A percentile compares a stretch with the other conserved stretches of the same genome.
Conservation (phyloP, 768 basidiomycete genomes). For the Asterophora parasitica region DNA sequence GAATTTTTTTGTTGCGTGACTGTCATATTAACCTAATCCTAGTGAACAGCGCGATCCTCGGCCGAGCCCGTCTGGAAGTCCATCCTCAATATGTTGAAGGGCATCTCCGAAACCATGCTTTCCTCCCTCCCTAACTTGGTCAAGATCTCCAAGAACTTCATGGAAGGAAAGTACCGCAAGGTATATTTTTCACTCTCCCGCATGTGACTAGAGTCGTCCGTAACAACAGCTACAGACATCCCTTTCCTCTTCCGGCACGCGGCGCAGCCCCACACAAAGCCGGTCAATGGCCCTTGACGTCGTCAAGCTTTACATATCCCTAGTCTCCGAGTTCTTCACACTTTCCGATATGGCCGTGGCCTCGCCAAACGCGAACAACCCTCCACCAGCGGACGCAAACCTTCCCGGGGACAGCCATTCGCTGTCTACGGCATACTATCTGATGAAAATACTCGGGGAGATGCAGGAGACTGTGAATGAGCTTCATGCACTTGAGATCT, state of each 20-base stretch:
- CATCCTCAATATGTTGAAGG: conserved; percentile 75
- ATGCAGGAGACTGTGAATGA: conserved; percentile 85
- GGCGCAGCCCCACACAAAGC: conserved; percentile 77
- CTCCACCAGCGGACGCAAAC: conserved; percentile 34
- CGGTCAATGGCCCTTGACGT: conserved; percentile 83
- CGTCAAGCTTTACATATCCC: conserved; percentile 70
- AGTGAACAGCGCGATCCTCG: conserved; percentile 53
- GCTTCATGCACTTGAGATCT: conserved; percentile 73
- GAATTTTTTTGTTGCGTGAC: conserved; percentile 11
- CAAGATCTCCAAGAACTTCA: conserved; percentile 85
- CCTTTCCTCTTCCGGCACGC: conserved; percentile 38
- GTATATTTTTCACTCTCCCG: conserved; percentile 32
- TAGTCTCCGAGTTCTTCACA: conserved; percentile 76
- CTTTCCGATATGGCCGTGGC: conserved; percentile 75
- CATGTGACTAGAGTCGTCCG: not conserved
- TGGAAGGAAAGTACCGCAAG: conserved; percentile 91
- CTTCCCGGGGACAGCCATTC: conserved; percentile 78
- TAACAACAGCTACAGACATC: conserved; percentile 24
- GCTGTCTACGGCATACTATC: conserved; percentile 76
- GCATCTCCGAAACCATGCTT: conserved; percentile 79
- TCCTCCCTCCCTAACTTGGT: conserved; percentile 89
- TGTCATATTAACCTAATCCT: not conserved
- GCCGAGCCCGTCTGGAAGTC: conserved; percentile 82
- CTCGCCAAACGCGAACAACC: conserved; percentile 37
- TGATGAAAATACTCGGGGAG: conserved; percentile 77